A percentile compares a stretch with the other conserved stretches of the same genome.
Conservation (phyloP, 2,329 filamentous ascomycete species). For the Thermomyces lanuginosus region DNA sequence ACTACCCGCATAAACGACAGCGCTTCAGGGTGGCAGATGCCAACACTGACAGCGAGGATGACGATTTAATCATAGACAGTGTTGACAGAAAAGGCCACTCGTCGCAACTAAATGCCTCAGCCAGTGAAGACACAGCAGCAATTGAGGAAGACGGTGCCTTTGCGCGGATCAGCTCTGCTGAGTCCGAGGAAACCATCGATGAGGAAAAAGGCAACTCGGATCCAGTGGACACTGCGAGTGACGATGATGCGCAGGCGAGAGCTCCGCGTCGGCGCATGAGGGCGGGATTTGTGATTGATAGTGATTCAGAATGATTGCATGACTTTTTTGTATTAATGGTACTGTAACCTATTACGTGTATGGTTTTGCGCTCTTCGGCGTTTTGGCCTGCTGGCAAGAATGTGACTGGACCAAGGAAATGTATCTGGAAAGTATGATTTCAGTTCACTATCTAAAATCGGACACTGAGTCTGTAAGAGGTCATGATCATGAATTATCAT, state of each 20-base stretch:
- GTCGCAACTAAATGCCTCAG: conserved; percentile 8
- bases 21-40: conserved; percentile 10
- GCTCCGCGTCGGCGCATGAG: conserved; percentile 18
- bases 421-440: too few relatives aligned
- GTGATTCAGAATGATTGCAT: conserved; percentile 24
- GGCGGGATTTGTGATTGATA: conserved; percentile 28
- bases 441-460: too few relatives aligned
- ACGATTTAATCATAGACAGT: conserved; percentile 16
- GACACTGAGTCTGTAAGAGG: too few relatives aligned
- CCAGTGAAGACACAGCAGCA: conserved; percentile 11
- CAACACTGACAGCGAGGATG: conserved; percentile 14
- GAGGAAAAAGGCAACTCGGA: conserved; percentile 3
- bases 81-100: conserved; percentile 8
- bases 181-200: conserved; percentile 12
- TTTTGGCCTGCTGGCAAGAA: too few relatives aligned
- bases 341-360: too few relatives aligned
- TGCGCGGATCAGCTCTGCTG: conserved; percentile 15
- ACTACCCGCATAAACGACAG: conserved; percentile 14
- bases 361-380: too few relatives aligned
- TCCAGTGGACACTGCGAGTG: conserved; percentile 4
- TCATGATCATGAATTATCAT: too few relatives aligned
- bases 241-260: conserved; percentile 14
- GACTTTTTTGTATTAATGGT: conserved; percentile 2
- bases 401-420: too few relatives aligned
- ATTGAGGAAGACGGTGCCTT: too few relatives aligned